Evolutionary conservation across 2,329 filamentous ascomycete genomes (phyloP), one percentile per base, ranked within the genome.

Genomic region (Monosporascus cannonballus): DNA sequence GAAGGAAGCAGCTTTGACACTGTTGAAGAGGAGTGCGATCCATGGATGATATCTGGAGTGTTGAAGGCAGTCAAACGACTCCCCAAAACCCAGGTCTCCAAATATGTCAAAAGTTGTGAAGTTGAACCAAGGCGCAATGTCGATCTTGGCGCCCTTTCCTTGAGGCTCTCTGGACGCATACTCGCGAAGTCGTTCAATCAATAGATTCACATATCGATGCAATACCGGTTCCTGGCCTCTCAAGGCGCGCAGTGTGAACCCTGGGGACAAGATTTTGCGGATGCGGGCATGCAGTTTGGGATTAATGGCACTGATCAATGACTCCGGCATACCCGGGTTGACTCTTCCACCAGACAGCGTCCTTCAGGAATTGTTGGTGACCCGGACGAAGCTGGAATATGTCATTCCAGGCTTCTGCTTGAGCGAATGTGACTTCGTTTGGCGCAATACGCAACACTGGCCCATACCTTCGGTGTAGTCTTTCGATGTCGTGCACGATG

Each of bases 61-160:
- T 51, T 69, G 52, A 39, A 69, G 56, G 44, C 62, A 63, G n/a
- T 64, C 50, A 52, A 69, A 68, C 1, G 58, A 54, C 34, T 67
- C 62, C 0, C 68, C 68, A 51, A 67, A 70, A 4, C 60, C 59
- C 3, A 72, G 57, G 46, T 71, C 67, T 3, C 64, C 64, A 50
- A 71, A 64, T 20, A 71, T 61, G 47, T 71, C 68, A 55, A 75
- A 73, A 0, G 71, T 71, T 0, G 63, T 63, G 54, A 71, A 67
- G 47, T 67, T 62, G 51, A 61, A 61, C 60, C 53, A 64, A 34
- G 54, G 55, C 0, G 24, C 52, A 7, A 64, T 52, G n/a, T 62
- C 49, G 44, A 64, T 17, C 15, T 48, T 49, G 9, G 49, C 38
- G 9, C 27, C 47, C 3, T 39, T 3, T 6, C 5, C 22, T 8